Evolutionary conservation across 2,329 filamentous ascomycete genomes (phyloP).

Genomic region (Venturia pyrina): DNA sequence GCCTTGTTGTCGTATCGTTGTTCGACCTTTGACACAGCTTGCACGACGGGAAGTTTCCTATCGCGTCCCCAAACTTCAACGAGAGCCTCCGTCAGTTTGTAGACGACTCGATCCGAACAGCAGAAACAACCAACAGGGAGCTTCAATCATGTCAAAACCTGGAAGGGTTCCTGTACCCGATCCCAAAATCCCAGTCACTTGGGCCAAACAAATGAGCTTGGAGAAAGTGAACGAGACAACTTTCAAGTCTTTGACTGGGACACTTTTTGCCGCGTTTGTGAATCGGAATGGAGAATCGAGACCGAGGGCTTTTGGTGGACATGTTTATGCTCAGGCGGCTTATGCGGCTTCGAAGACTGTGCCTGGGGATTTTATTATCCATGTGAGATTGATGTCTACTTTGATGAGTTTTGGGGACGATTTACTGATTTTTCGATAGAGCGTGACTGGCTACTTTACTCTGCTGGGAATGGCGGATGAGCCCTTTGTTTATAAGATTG

Average conservation of each 20-base stretch:
- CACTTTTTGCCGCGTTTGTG: background rate
- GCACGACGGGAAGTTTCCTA: too few relatives aligned
- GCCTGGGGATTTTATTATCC: background rate
- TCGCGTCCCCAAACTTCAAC: background rate
- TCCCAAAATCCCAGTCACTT: background rate
- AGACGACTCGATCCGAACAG: background rate
- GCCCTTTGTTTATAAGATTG: slow-evolving; percentile 3
- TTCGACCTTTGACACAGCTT: too few relatives aligned
- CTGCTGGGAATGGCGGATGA: slow-evolving; percentile 9
- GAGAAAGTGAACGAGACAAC: slow-evolving; percentile 1
- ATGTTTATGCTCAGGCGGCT: slow-evolving; percentile 12
- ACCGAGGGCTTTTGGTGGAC: slow-evolving; percentile 10
- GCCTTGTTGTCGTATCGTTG: too few relatives aligned
- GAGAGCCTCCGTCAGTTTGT: background rate
- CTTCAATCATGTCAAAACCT: background rate
- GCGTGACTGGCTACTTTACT: slow-evolving; percentile 11
- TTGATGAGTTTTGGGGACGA: background rate
- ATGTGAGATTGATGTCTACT: background rate
- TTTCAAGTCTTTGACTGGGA: background rate
- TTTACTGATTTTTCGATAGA: background rate
- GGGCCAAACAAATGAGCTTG: slow-evolving; percentile 10
- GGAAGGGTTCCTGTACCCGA: slow-evolving; percentile 4
- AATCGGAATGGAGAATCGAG: slow-evolving; percentile 6
- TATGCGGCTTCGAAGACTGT: slow-evolving; percentile 11
- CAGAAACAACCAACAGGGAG: background rate